Evolutionary conservation across 495 filamentous ascomycete species (phyloP).

Genomic region (Rusavskia elegans): DNA sequence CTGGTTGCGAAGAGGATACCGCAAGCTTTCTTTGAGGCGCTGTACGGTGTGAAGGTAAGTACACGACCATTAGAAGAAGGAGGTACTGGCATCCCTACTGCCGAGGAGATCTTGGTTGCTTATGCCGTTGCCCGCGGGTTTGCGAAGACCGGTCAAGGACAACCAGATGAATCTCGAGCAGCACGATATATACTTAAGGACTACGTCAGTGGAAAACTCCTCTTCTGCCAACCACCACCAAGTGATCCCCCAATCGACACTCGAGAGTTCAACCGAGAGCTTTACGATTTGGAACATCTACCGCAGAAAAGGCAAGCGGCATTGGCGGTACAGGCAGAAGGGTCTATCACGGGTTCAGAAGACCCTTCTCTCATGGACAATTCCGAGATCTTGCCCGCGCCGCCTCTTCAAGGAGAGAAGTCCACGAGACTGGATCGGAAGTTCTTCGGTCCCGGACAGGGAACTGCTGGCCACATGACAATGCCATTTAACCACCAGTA

Average conservation of each 20-base stretch:
- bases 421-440: slow-evolving; percentile 62
- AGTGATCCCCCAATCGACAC: slow-evolving; percentile 44
- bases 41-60: slow-evolving; percentile 82
- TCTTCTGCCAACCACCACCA: slow-evolving; percentile 82
- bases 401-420: slow-evolving; percentile 39
- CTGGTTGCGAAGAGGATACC: slow-evolving; percentile 87
- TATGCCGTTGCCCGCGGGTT: slow-evolving; percentile 86
- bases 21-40: slow-evolving; percentile 72
- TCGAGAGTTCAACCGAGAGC: slow-evolving; percentile 67
- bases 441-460: slow-evolving; percentile 61
- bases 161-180: slow-evolving; percentile 85
- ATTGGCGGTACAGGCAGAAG: slow-evolving; percentile 19
- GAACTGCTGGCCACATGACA: slow-evolving; percentile 46
- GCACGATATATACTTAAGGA: slow-evolving; percentile 88
- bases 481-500: slow-evolving; percentile 81
- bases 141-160: slow-evolving; percentile 68
- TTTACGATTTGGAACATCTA: slow-evolving; percentile 68
- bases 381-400: slow-evolving; percentile 14
- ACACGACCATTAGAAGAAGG: slow-evolving; percentile 82
- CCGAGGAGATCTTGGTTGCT: slow-evolving; percentile 69
- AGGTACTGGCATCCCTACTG: slow-evolving; percentile 76
- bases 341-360: slow-evolving; percentile 14
- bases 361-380: slow-evolving; percentile 24
- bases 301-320: slow-evolving; percentile 54
- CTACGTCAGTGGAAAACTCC: slow-evolving; percentile 89